Base-by-base conservation (phyloP, 768 basidiomycete genomes). In the Hirschioporus abietinus region DNA sequence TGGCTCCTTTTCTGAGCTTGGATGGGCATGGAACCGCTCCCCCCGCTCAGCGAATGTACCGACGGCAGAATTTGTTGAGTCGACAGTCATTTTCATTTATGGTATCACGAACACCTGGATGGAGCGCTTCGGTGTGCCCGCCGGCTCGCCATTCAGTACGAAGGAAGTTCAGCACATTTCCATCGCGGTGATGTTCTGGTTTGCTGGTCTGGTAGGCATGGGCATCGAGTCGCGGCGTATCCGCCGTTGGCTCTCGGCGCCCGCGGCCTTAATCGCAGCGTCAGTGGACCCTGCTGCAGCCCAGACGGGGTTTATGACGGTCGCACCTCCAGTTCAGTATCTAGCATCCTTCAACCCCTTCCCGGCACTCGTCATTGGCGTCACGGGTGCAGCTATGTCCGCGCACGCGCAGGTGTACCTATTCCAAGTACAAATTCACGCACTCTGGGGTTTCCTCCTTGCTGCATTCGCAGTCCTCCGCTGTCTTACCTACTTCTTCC, bases 101-200 rank as follows among this genome's bases (percentile, higher is more conserved):
- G 96, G 96, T 8, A 81, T 86, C 35, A 90, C 93, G 58, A 96
- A 99, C 74, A 94, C 91, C 18, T 99, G 94, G 93, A 94, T 98
- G 92, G 96, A 99, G 77, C 86, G 96, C 58, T 92, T 96, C 70
- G 96, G 95, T 2, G 92, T 89, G 0, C 77, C 83, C 18, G 78
- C 90, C 0, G 93, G 92, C 17, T 89, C 90, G 73, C 92, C 95
- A 17, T 96, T 84, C 78, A 91, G 92, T 1, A 91, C 94, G 26
- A 96, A 95, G 76, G 86, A 97, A 74, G 86, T 97, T 18, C 94
- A 99, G 72, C 96, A 98, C 72, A 96, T 96, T 65, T 86, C 90
- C 65, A 97, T 99, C 69, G 96, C 96, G 71, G 84, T 89, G 69
- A 95, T 95, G 94, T 97, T 95, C 76, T 96, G 93, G 87, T 96